Base-by-base conservation (phyloP, 257 asterid genomes). In the Pogostemon cablin region DNA sequence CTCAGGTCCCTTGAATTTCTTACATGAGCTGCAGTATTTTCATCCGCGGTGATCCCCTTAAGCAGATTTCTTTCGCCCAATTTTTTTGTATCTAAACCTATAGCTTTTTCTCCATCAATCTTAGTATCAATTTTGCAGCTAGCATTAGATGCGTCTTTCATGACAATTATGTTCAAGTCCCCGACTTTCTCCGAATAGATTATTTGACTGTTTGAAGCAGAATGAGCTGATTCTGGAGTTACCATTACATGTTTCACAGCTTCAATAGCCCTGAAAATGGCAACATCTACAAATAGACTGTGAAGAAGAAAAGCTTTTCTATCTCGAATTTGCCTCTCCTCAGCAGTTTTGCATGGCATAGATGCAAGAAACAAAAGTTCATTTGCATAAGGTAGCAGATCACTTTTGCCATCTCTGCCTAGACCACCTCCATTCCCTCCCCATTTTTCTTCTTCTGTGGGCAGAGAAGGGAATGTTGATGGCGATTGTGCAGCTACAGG, bases 381-480 rank as follows among this genome's bases (percentile, higher is more conserved):
- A 75, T 87, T 83, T 44, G 95, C 96, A 75, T 81, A 91, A 79
- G 99, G 95, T 54, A 93, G 77, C 76, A 86, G 75, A 83, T 90
- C 96, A 69, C 85, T 82, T 84, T 87, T 81, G 15, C 97, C 96
- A 81, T 85, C 96, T 83, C 91, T 83, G 82, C 96, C 97, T 8
- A 88, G 93, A 69, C 98, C 97, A 70, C 98, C 98, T 64, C 98
- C 98, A 81, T 87, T 80, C 62, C 96, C 98, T 77, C 96, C 98
- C 97, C 98, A 93, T 71, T 81, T 89, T 78, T 86, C 96, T 66
- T 93, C 97, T 83, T 93, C 98, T 11, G 81, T 78, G 20, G 98
- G 96, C 63, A 93, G 85, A 74, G 89, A 91, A 77, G 96, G 96
- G 77, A 90, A 90, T 70, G 78, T 57, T 50, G 93, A 82, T 52